Percentiles rank a stretch among this genome's conserved stretches.
These are phyloP conservation scores for Oryza officinalis DNA, from an alignment of 176 grass and related monocot species.

Conservation along the genomic window DNA sequence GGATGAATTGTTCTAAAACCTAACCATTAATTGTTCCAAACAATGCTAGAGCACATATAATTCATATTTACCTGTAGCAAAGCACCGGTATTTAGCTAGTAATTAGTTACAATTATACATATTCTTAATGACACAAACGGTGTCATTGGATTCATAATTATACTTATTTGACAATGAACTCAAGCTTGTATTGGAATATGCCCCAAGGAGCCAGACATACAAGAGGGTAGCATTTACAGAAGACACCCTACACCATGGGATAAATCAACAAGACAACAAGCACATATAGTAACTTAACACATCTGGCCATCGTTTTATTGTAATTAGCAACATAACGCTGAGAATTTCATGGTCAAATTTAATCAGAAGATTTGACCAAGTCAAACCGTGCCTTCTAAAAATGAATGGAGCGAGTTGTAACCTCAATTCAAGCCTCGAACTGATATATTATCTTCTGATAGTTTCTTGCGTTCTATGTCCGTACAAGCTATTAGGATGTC, in stretches of 20 bases:
- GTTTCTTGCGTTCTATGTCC: conserved; percentile 21
- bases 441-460: conserved; percentile 14
- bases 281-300: not conserved
- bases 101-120: not conserved
- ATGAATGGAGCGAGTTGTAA: not conserved
- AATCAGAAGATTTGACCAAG: not conserved
- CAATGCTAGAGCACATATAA: too few species aligned
- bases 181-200: not conserved
- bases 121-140: not conserved
- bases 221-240: not conserved
- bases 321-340: not conserved
- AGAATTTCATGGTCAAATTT: not conserved
- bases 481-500: conserved; percentile 18
- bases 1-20: too few species aligned
- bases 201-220: not conserved
- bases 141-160: conserved; percentile 12
- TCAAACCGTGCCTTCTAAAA: not conserved
- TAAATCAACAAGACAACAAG: not conserved
- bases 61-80: too few species aligned
- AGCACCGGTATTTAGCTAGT: too few species aligned
- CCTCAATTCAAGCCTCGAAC: not conserved
- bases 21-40: too few species aligned
- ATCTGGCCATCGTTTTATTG: not conserved
- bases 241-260: not conserved
- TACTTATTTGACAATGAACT: not conserved